Evolutionary conservation across 1,284 basidiomycete species (phyloP).

Genomic region (Hemileia vastatrix): DNA sequence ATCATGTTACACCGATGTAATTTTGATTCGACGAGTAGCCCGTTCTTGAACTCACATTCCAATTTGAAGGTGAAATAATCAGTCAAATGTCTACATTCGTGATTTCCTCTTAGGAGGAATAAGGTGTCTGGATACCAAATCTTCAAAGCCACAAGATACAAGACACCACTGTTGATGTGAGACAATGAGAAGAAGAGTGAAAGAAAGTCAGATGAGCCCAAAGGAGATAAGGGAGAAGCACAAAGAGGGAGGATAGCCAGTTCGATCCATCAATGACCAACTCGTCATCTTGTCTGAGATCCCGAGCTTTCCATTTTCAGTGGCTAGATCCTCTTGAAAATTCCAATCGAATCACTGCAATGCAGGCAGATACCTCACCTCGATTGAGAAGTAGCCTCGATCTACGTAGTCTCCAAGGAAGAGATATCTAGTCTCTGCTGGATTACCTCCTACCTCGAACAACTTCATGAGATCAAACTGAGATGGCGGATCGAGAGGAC

Average conservation of each 20-base stretch:
- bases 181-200: neutral
- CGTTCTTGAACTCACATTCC: constrained; percentile 35
- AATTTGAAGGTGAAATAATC: constrained; percentile 45
- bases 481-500: neutral
- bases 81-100: constrained; percentile 43
- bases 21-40: too few relatives aligned
- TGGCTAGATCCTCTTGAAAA: neutral
- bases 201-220: neutral
- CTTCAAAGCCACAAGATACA: constrained; percentile 42
- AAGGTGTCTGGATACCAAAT: constrained; percentile 44
- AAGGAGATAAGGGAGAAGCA: neutral
- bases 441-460: constrained; percentile 44
- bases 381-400: constrained; percentile 44
- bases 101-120: constrained; percentile 43
- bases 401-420: constrained; percentile 45
- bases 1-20: too few relatives aligned
- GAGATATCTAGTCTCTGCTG: constrained; percentile 42
- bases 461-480: constrained; percentile 45
- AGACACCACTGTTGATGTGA: constrained; percentile 31
- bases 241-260: neutral
- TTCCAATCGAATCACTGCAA: neutral
- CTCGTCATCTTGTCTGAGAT: too few relatives aligned
- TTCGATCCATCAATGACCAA: neutral
- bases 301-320: neutral
- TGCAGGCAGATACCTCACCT: constrained; percentile 24